A percentile compares a stretch with the other conserved stretches of the same genome.
Conservation (phyloP, 495 filamentous ascomycete genomes). For the Penicillium odoratum region DNA sequence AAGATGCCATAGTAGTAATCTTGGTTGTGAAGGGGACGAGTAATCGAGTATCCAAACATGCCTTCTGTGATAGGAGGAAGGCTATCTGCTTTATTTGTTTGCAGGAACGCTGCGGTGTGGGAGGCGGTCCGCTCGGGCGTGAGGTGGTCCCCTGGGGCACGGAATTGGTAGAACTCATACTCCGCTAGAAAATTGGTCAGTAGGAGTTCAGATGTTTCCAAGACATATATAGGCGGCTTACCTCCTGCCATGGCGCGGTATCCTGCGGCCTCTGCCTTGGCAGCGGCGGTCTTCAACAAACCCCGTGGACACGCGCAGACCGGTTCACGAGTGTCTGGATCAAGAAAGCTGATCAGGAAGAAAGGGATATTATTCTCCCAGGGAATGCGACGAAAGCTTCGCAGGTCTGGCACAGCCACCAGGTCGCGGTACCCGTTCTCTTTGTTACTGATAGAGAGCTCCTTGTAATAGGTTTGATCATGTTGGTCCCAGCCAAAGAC, state of each 20-base stretch:
- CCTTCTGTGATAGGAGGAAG: conserved; percentile 85
- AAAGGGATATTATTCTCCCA: conserved; percentile 95
- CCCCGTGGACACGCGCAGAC: conserved; percentile 82
- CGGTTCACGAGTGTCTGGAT: conserved; percentile 53
- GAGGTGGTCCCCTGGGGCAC: conserved; percentile 55
- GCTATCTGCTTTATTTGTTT: conserved; percentile 65
- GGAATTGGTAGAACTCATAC: conserved; percentile 97
- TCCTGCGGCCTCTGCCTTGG: conserved; percentile 64
- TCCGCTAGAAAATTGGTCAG: conserved; percentile 60
- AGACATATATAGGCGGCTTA: conserved; percentile 38
- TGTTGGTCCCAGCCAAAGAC: conserved; percentile 99
- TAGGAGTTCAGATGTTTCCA: background rate
- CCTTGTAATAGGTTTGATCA: conserved; percentile 81
- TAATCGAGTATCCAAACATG: conserved; percentile 97
- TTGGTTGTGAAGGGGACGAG: conserved; percentile 87
- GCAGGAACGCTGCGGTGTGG: conserved; percentile 72
- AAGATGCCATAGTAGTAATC: conserved; percentile 94
- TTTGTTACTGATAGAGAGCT: conserved; percentile 86
- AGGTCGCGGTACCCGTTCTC: conserved; percentile 92
- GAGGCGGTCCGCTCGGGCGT: conserved; percentile 59
- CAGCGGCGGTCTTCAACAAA: conserved; percentile 64
- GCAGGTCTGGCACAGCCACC: conserved; percentile 78
- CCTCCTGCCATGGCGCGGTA: conserved; percentile 91
- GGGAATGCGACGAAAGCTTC: conserved; percentile 83
- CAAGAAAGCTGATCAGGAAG: conserved; percentile 86